A percentile compares a stretch with the other conserved stretches of the same genome.
Evolutionary conservation across 1,139 yeast species (phyloP).

Genomic region (Chernovozyma aurita): DNA sequence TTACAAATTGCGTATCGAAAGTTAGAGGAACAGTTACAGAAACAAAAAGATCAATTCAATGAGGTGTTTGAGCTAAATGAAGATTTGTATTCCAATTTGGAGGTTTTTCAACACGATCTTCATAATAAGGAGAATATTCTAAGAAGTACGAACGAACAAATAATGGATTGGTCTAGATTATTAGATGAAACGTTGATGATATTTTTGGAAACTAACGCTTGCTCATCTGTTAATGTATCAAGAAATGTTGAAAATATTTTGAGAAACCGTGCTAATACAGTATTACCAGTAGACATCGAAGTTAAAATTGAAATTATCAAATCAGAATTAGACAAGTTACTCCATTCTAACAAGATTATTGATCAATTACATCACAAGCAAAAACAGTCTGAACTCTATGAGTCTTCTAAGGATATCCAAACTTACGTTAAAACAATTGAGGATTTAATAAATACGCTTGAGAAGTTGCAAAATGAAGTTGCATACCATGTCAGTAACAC

Average conservation of each 20-base stretch:
- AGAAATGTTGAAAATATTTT: background rate
- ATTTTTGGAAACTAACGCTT: background rate
- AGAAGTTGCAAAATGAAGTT: slow-evolving; percentile 21
- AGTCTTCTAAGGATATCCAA: background rate
- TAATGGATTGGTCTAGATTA: slow-evolving; percentile 1
- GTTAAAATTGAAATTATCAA: background rate
- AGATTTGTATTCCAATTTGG: slow-evolving; percentile 35
- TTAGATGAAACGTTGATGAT: background rate
- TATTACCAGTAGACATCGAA: background rate
- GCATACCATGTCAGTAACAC: slow-evolving; percentile 19
- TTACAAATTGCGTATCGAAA: slow-evolving; percentile 9
- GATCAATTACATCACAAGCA: background rate
- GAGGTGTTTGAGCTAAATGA: slow-evolving; percentile 35
- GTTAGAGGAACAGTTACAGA: slow-evolving; percentile 14
- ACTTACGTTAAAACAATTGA: slow-evolving; percentile 7
- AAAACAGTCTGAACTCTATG: slow-evolving; percentile 2
- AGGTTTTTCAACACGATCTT: slow-evolving; percentile 28
- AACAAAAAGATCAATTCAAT: slow-evolving; percentile 17
- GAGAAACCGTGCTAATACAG: background rate
- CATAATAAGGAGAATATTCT: slow-evolving; percentile 20
- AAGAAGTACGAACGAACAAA: background rate
- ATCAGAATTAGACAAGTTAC: background rate
- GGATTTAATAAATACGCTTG: slow-evolving; percentile 12
- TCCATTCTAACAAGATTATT: background rate
- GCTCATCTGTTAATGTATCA: background rate